Base-by-base conservation (phyloP, 1,139 yeast species). In the Debaryomyces coudertii region DNA sequence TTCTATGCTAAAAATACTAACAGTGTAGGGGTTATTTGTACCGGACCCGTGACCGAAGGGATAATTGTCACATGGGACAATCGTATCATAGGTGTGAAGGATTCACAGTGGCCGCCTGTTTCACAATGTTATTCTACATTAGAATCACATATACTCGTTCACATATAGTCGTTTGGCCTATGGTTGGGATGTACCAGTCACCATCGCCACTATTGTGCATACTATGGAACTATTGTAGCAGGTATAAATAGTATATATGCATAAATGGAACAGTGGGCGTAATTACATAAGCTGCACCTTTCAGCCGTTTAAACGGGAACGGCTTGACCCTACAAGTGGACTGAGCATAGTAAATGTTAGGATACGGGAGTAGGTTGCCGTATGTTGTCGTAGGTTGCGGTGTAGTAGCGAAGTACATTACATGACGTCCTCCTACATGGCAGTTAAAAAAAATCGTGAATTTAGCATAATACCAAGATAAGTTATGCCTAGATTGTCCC, bases 251-350 rank as follows among this genome's bases (percentile, higher is more conserved):
- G 23, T n/a, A 18, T 18, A 11, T 18, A 4, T 33, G 20, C 11
- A 14, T 14, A 29, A 7, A 29, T 25, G 8, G 28, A 33, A 33
- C 24, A 12, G 7, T 4, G 5, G 36, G 18, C 36, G 4, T 20
- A 33, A 16, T 33, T 33, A 33, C 36, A 33, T 33, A 33, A 33
- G 36, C 36, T 7, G 6, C 5, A 24, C n/a, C 23, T 5, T 33
- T 33, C 36, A 33, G 36, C 36, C 36, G 36, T 33, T 33, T 33
- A 18, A 18, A 18, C 24, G 24, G 23, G n/a, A 33, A 33, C 36
- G 36, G 36, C 36, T 33, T 12, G 11, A 33, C 36, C 36, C 6
- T 16, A 31, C 5, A 18, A 33, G 36, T 12, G 36, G 36, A 23
- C 18, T 18, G 24, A 33, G 9, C 33, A 18, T 20, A 18, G 36